Evolutionary conservation across 2,329 filamentous ascomycete species (phyloP).

Genomic region (Stagonosporopsis cucurbitacearum): DNA sequence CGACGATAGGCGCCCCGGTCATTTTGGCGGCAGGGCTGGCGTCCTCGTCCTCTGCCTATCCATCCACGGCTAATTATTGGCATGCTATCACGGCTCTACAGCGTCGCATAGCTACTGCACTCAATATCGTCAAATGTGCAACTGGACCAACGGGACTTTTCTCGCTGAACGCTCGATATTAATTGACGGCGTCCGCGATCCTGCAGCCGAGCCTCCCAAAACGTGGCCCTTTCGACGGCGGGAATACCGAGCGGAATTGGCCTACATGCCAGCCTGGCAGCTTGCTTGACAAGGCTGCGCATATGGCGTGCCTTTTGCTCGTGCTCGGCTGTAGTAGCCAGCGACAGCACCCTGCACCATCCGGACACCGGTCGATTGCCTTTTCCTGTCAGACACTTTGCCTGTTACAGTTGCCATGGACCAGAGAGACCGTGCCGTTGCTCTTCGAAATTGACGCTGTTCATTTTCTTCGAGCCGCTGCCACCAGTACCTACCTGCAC

Average conservation of each 20-base stretch:
- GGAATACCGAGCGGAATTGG: conserved; percentile 18
- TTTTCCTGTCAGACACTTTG: conserved; percentile 33
- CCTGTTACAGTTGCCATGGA: conserved; percentile 31
- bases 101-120: conserved; percentile 23
- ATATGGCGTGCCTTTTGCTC: conserved; percentile 23
- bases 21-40: conserved; percentile 42
- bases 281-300: conserved; percentile 23
- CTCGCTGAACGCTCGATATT: conserved; percentile 6
- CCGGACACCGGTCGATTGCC: conserved; percentile 24
- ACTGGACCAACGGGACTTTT: conserved; percentile 5
- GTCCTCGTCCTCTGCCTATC: conserved; percentile 28
- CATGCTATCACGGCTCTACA: conserved; percentile 33
- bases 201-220: conserved; percentile 20
- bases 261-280: conserved; percentile 22
- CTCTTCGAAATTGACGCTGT: conserved; percentile 32
- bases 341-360: conserved; percentile 24
- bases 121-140: conserved; percentile 13
- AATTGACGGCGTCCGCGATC: conserved; percentile 7
- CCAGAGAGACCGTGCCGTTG: conserved; percentile 23
- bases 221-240: conserved; percentile 17
- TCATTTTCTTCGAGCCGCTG: conserved; percentile 41
- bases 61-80: conserved; percentile 48
- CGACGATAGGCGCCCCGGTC: conserved; percentile 38
- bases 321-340: conserved; percentile 21
- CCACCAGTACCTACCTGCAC: conserved; percentile 38